Conservation (phyloP, 1,284 basidiomycete genomes). For the Leccinum solheimii region DNA sequence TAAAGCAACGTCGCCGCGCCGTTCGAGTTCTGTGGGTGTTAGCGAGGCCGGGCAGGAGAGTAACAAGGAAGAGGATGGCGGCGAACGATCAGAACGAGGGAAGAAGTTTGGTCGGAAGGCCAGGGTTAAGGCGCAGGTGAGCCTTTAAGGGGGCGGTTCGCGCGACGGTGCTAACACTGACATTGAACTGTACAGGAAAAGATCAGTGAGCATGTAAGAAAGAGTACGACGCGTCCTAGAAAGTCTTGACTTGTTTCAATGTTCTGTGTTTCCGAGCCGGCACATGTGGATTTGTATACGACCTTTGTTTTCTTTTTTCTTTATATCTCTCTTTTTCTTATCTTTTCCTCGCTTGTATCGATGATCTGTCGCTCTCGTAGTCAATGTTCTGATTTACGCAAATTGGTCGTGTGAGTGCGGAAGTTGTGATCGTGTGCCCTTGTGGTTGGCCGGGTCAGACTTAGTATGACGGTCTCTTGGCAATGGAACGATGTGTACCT, state of each 20-base stretch:
- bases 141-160: not conserved
- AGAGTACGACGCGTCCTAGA: constrained; percentile 21
- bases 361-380: constrained; percentile 8
- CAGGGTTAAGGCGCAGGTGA: constrained; percentile 46
- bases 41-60: constrained; percentile 32
- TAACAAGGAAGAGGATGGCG: constrained; percentile 34
- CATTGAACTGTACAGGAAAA: constrained; percentile 25
- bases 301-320: constrained; percentile 10
- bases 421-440: not conserved
- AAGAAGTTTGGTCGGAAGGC: constrained; percentile 42
- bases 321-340: not conserved
- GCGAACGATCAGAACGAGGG: constrained; percentile 32
- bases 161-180: not conserved
- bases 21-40: constrained; percentile 23
- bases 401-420: not conserved
- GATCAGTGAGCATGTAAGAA: constrained; percentile 32
- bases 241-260: constrained; percentile 23
- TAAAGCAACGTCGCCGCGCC: constrained; percentile 30
- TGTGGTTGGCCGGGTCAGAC: not conserved
- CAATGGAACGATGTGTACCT: not conserved
- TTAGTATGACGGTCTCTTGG: not conserved
- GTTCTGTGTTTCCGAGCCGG: not conserved
- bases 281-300: constrained; percentile 4
- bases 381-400: not conserved
- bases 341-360: constrained; percentile 3